These are phyloP conservation scores for Allantophomopsis cytisporea DNA, from an alignment of 2,329 filamentous ascomycete genomes.

Conservation along the genomic window DNA sequence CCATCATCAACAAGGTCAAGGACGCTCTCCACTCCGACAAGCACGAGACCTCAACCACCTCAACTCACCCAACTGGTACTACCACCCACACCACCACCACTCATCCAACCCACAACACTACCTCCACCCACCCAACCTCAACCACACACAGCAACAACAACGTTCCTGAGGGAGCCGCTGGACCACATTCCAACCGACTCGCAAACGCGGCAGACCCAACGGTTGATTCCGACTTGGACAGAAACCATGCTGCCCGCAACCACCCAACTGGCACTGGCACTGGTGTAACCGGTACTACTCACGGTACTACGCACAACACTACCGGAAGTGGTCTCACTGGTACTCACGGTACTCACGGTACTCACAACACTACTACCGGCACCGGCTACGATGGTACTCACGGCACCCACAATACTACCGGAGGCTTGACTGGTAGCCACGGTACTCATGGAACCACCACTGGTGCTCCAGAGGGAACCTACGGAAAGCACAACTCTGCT, in stretches of 20 bases:
- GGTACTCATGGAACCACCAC: slow-evolving; percentile 3
- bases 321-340: background rate
- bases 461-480: too few relatives aligned
- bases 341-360: background rate
- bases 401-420: slow-evolving; percentile 9
- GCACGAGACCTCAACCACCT: slow-evolving; percentile 9
- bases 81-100: slow-evolving; percentile 6
- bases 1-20: slow-evolving; percentile 31
- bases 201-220: slow-evolving; percentile 23
- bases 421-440: slow-evolving; percentile 2
- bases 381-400: slow-evolving; percentile 1
- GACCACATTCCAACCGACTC: slow-evolving; percentile 21
- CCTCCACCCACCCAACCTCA: background rate
- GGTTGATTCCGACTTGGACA: slow-evolving; percentile 15
- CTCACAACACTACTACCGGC: slow-evolving; percentile 1
- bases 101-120: slow-evolving; percentile 5
- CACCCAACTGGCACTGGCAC: slow-evolving; percentile 1
- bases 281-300: slow-evolving; percentile 3
- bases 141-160: slow-evolving; percentile 6
- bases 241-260: slow-evolving; percentile 3
- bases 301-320: background rate
- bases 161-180: slow-evolving; percentile 10
- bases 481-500: slow-evolving; percentile 13
- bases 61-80: slow-evolving; percentile 4
- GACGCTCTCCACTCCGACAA: slow-evolving; percentile 22